These are phyloP conservation scores for Sarocladium strictum DNA, from an alignment of 2,329 filamentous ascomycete genomes.

Conservation along the genomic window DNA sequence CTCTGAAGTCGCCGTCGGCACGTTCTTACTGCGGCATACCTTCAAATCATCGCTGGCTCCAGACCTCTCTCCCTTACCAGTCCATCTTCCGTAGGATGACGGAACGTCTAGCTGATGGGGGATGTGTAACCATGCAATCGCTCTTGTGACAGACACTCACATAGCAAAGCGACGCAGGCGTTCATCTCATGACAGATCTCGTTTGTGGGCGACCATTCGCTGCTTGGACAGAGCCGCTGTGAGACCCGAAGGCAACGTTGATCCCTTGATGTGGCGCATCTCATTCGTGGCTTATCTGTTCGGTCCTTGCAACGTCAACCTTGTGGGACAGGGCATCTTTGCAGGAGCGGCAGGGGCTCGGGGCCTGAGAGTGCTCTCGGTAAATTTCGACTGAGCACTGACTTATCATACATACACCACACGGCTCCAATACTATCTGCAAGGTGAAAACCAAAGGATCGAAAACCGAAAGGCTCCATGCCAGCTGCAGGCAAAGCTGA, in stretches of 20 bases:
- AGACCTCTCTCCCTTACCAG: no score
- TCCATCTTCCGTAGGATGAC: no score
- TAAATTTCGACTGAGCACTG: neutral
- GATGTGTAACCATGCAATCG: no score
- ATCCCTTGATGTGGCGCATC: neutral
- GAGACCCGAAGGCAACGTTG: conserved; percentile 3
- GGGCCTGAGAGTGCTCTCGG: neutral
- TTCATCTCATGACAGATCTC: no score
- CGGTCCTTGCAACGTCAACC: neutral
- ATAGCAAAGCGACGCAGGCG: no score
- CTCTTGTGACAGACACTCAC: no score
- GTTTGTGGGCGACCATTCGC: no score
- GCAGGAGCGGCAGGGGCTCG: neutral
- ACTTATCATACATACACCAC: no score
- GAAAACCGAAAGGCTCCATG: neutral
- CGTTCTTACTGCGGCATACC: no score
- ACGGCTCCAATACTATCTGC: neutral
- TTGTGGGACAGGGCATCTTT: neutral
- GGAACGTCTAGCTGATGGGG: no score
- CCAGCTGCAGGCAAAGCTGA: neutral
- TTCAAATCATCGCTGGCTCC: no score
- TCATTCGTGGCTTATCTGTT: conserved; percentile 4
- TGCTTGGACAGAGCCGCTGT: neutral
- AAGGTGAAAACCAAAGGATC: neutral
- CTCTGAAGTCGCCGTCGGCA: no score